Base-by-base conservation (phyloP, 2,329 filamentous ascomycete species). In the Bisporella sp. region DNA sequence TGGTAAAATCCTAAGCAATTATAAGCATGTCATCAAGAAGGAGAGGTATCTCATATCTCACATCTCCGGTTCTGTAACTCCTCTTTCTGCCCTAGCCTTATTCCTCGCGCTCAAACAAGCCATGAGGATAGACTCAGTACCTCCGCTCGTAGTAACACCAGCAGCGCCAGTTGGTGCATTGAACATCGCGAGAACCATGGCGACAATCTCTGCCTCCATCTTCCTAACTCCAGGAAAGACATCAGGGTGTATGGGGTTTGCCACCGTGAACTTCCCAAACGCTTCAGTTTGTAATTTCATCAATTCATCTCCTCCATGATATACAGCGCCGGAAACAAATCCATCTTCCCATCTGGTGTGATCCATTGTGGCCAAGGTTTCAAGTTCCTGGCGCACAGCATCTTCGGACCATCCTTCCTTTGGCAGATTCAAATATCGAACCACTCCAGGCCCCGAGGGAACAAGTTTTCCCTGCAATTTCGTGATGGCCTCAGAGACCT, bases 301-400 rank as follows among this genome's bases (percentile, higher is more conserved):
- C 59, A 99, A 72, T 42, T 86, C 84, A 39, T 87, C 79, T 48
- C 93, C 93, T 57, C 93, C 93, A 65, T 97, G 92, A 66, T 99
- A 99, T 33, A 99, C 93, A 31, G 93, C 92, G 31, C 93, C 93
- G 41, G 88, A 95, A 49, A 99, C 93, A 57, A 82, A 85, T 6
- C 93, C 93, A 68, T 97, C 92, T 70, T 99, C 93, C 93, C 93
- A 99, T 57, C 87, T 81, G 2, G 91, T 96, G 70, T 97, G 93
- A 62, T 96, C 85, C 87, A 99, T 87, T 45, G 77, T 82, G 12
- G 85, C 83, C 58, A 99, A 75, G 58, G 82, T 80, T 53, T 84
- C 80, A 54, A 99, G 78, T 73, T 96, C 92, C 53, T 81, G 79
- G 59, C 83, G 81, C 41, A 99, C 79, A 55, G 84, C 81, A 13